Evolutionary conservation across 805 yeast genomes (phyloP), one percentile per base, ranked within the genome.

Genomic region (Teunomyces panamensis): DNA sequence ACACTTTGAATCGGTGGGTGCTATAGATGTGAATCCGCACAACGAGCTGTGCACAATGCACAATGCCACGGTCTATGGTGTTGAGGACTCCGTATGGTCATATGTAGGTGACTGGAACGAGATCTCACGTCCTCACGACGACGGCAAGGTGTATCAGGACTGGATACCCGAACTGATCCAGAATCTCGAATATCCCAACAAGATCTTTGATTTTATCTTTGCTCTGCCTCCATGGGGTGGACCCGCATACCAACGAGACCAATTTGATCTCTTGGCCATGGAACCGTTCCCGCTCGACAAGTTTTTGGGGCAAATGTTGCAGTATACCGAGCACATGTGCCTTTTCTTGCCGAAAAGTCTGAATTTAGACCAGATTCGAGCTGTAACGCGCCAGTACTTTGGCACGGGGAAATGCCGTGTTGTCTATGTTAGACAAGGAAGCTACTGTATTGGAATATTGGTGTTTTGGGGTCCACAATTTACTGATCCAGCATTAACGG

Each of bases 161-260:
- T 72, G 77, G 77, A 58, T 69, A 4, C 76, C 75, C 0, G 52
- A 51, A 13, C 14, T 28, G 13, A 29, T 30, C 26, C 52, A 49
- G 47, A 41, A 56, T 49, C 49, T 42, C 26, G 35, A 54, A 33
- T 14, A 42, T 44, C 43, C 59, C n/a, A 9, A 43, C 0, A 50
- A 49, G 20, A 60, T 64, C 9, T 74, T 79, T 33, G 86, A 81
- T 54, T 70, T 83, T 44, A 73, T 81, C 8, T 87, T 85, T 65
- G 76, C 81, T n/a, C 85, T 92, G 1, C 95, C 95, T 1, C 95
- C 95, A 0, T 88, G 95, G 96, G 95, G 94, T 30, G 96, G 96
- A 0, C 86, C 89, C 0, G 60, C 65, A 2, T 88, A 87, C 62
- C 65, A 68, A 43, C 60, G 62, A 0, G 51, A 54, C 2, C 47